Base-by-base conservation (phyloP, 2,329 filamentous ascomycete genomes). In the Macrophomina phaseolina region DNA sequence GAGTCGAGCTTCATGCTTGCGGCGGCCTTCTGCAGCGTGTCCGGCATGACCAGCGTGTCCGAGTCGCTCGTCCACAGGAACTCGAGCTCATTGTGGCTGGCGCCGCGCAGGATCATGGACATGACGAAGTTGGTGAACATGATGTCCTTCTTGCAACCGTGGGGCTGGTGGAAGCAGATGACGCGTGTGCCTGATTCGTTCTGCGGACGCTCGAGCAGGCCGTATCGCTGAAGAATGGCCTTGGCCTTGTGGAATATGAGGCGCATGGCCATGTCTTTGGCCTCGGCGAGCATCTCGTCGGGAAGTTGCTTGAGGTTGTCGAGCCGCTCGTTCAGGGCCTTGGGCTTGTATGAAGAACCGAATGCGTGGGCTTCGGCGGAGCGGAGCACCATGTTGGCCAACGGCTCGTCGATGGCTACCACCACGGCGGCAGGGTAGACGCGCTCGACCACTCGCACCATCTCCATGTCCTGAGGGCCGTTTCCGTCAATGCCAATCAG, bases 51-150 rank as follows among this genome's bases (percentile, higher is more conserved):
- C 28, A 77, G 71, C 2, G 76, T 76, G 42, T 79, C 77, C 4
- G 76, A 78, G 58, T 79, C 77, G 3, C 75, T 77, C 1, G 77
- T 75, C 77, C 77, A 79, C 1, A 79, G 64, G 61, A 74, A 79
- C 38, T 78, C 77, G 36, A 79, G 64, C 16, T 53, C 69, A 2
- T 72, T 72, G 2, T 77, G 69, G 14, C 71, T 69, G 32, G 78
- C 74, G 4, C 76, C 71, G 12, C 53, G 53, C 14, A 79, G 71
- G 1, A 77, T 74, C 18, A 77, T 70, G 0, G 73, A 71, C 53
- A 79, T 75, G 14, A 79, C 70, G 65, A 78, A 75, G 16, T 75
- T 72, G 5, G 76, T 78, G 62, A 80, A 80, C 76, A 79, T 78
- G 56, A 80, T 76, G 9, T 74, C 77, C 55, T 79, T 80, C 68